phyloP scores from a whole-genome alignment of 768 basidiomycete species.

The Serendipita indica region DNA sequence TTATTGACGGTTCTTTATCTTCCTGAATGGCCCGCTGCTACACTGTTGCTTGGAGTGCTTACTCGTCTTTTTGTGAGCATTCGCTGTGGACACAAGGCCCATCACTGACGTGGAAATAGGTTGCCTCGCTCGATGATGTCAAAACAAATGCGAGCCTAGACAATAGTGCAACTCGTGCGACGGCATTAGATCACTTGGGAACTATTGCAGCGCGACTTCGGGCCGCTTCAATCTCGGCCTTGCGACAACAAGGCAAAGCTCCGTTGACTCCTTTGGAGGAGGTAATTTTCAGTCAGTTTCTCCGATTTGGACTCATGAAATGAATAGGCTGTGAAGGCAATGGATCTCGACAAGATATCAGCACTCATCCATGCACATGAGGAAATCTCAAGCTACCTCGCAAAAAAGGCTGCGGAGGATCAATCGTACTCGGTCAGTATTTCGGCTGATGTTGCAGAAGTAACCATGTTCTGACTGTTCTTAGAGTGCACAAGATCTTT shows the following conservation, averaged over 20 bases:
- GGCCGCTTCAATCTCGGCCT: conserved; percentile 37
- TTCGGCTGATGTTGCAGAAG: not conserved
- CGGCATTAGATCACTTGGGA: conserved; percentile 88
- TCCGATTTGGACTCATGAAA: not conserved
- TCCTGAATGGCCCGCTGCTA: conserved; percentile 96
- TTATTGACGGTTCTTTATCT: conserved; percentile 76
- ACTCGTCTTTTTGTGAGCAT: conserved; percentile 78
- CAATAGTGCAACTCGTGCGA: conserved; percentile 69
- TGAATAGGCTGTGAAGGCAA: not conserved
- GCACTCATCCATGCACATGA: conserved; percentile 46
- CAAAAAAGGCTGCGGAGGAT: conserved; percentile 58
- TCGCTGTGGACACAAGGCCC: not conserved
- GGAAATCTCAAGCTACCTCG: conserved; percentile 50
- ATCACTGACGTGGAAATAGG: conserved; percentile 31
- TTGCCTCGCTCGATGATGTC: conserved; percentile 67
- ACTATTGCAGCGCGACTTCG: conserved; percentile 77
- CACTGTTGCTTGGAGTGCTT: conserved; percentile 61
- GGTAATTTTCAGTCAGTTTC: conserved; percentile 26
- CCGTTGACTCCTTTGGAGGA: conserved; percentile 75
- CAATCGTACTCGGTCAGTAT: conserved; percentile 60
- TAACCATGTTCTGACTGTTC: not conserved
- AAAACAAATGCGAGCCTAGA: conserved; percentile 53
- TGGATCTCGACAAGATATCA: conserved; percentile 39
- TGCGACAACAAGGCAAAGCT: conserved; percentile 25
- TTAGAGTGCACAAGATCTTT: conserved; percentile 74